Conservation (phyloP, 2,329 filamentous ascomycete species). For the Alternaria arborescens region DNA sequence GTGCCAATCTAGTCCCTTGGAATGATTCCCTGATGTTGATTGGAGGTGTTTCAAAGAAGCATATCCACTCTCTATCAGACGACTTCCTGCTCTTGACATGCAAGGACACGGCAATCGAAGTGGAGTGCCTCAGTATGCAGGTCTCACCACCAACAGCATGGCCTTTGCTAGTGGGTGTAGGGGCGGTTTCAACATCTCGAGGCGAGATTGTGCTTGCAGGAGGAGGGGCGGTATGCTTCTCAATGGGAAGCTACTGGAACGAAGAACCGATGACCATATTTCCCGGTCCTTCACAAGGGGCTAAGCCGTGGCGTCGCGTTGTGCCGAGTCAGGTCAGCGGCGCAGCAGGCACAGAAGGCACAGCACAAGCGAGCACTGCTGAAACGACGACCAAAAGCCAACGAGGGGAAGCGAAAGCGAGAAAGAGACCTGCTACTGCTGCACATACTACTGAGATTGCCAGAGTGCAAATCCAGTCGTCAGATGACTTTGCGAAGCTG, state of each 20-base stretch:
- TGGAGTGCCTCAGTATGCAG: constrained; percentile 31
- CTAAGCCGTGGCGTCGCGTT: constrained; percentile 29
- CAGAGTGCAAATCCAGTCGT: constrained; percentile 61
- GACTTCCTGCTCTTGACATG: constrained; percentile 41
- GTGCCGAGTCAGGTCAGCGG: constrained; percentile 19
- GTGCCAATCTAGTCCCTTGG: constrained; percentile 60
- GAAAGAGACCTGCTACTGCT: constrained; percentile 18
- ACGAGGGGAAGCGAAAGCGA: constrained; percentile 8
- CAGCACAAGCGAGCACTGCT: constrained; percentile 17
- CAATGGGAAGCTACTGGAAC: constrained; percentile 89
- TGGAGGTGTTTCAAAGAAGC: constrained; percentile 58
- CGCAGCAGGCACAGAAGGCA: constrained; percentile 18
- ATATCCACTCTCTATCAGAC: constrained; percentile 35
- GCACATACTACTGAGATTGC: constrained; percentile 54
- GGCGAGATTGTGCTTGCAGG: constrained; percentile 71
- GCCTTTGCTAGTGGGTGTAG: constrained; percentile 77
- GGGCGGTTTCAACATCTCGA: constrained; percentile 58
- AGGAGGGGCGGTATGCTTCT: constrained; percentile 88
- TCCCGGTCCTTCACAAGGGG: constrained; percentile 20
- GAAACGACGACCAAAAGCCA: constrained; percentile 21
- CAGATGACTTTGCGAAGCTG: constrained; percentile 67
- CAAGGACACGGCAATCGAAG: constrained; percentile 26
- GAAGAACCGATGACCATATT: constrained; percentile 35
- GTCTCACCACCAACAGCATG: constrained; percentile 50
- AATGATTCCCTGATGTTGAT: constrained; percentile 59